Percentiles rank a stretch among this genome's conserved stretches.
Conservation (phyloP, 495 filamentous ascomycete genomes). For the Aspergillus heteromorphus region DNA sequence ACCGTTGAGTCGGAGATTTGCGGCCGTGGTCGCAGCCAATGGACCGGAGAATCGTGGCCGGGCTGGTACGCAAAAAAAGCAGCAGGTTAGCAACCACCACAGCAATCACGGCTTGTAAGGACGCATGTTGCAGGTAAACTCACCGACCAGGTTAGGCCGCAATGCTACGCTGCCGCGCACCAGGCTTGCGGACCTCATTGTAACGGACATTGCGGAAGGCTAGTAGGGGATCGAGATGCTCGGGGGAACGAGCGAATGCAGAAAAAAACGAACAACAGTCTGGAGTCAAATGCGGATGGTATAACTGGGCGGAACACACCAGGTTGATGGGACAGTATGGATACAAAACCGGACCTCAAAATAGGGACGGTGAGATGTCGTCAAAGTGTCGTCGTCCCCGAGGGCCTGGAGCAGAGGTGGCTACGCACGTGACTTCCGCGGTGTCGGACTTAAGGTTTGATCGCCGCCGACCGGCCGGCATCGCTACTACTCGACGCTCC, state of each 20-base stretch:
- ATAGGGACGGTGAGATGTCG: conserved; percentile 11
- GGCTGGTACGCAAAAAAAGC: conserved; percentile 21
- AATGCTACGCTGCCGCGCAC: conserved; percentile 36
- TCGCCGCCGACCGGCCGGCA: not conserved
- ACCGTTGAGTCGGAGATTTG: conserved; percentile 52
- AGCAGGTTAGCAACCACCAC: conserved; percentile 6
- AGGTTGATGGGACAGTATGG: not conserved
- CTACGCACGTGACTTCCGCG: conserved; percentile 3
- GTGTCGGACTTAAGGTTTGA: conserved; percentile 1
- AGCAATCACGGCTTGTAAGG: conserved; percentile 1
- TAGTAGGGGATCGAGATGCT: conserved; percentile 24
- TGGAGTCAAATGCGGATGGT: not conserved
- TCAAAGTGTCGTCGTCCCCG: conserved; percentile 17
- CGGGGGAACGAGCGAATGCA: conserved; percentile 24
- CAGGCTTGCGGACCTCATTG: conserved; percentile 39
- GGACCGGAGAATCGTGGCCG: conserved; percentile 33
- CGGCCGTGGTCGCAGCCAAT: conserved; percentile 35
- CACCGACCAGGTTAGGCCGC: conserved; percentile 30
- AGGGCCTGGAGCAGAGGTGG: conserved; percentile 10
- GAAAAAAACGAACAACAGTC: conserved; percentile 24
- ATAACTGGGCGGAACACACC: not conserved
- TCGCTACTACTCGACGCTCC: not conserved
- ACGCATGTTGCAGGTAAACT: conserved; percentile 5
- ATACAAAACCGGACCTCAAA: not conserved
- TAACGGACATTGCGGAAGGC: conserved; percentile 39